Percentiles rank a stretch among this genome's conserved stretches.
Evolutionary conservation across 2,329 filamentous ascomycete species (phyloP).

Genomic region (Emmonsiellopsis sp.): DNA sequence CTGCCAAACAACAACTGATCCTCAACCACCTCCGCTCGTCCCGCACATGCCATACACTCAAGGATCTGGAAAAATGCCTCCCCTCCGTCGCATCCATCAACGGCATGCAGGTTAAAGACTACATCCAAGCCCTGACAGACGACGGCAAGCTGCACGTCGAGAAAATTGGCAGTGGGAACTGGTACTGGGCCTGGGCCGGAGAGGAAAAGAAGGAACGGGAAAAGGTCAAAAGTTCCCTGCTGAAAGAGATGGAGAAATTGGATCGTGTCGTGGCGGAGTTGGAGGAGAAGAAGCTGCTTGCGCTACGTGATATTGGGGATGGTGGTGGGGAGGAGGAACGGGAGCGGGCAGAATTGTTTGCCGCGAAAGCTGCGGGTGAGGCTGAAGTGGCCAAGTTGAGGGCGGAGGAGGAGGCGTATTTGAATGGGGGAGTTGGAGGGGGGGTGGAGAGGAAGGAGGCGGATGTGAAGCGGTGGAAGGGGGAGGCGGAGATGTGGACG

Average conservation of each 20-base stretch:
- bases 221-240: constrained; percentile 22
- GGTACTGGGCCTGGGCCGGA: constrained; percentile 60
- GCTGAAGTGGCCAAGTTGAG: constrained; percentile 5
- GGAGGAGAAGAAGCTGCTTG: constrained; percentile 13
- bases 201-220: constrained; percentile 40
- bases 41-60: constrained; percentile 54
- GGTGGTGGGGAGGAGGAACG: constrained; percentile 11
- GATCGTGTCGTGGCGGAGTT: constrained; percentile 12
- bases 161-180: constrained; percentile 63
- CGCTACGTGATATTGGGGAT: constrained; percentile 12
- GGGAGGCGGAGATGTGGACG: constrained; percentile 30
- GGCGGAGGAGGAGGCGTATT: constrained; percentile 22
- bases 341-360: constrained; percentile 8
- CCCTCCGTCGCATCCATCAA: constrained; percentile 55
- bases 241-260: constrained; percentile 25
- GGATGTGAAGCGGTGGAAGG: constrained; percentile 25
- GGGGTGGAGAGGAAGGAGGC: constrained; percentile 24
- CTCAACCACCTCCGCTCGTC: constrained; percentile 52
- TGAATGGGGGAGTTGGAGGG: constrained; percentile 6
- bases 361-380: constrained; percentile 5
- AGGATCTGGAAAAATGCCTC: constrained; percentile 58
- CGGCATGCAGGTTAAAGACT: constrained; percentile 59
- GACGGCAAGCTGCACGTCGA: constrained; percentile 55
- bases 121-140: constrained; percentile 52
- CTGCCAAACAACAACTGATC: constrained; percentile 50